Base-by-base conservation (phyloP, 768 basidiomycete genomes). In the Amanita rubescens region DNA sequence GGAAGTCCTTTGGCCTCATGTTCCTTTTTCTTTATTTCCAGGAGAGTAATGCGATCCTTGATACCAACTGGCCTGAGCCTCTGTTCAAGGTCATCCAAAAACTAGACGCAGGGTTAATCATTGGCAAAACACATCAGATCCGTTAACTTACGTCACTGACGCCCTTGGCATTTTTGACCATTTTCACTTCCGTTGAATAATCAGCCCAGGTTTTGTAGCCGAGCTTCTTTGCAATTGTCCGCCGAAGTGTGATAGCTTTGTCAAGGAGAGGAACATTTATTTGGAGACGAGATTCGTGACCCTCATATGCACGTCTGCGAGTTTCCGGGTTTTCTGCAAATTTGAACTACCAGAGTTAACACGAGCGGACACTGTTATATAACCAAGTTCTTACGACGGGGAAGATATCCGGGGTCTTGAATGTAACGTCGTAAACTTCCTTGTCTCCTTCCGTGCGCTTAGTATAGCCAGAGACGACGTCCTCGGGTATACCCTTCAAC, bases 201-300 rank as follows among this genome's bases (percentile, higher is more conserved):
- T 89, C 90, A 1, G 89, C 91, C 83, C 89, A 92, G 8, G 81
- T 90, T 19, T 80, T 67, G 62, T 93, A 94, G 9, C 79, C 79
- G 11, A 94, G 72, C 9, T 93, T 62, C 37, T 68, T 70, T 1
- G 85, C 83, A 43, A 88, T 83, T 63, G 82, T 65, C 30, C 85
- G 82, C 41, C 91, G 85, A 2, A 93, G 74, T 45, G 75, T 75
- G 43, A 92, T 75, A 30, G 81, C 81, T 58, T 80, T 84, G 59
- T 75, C 73, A 49, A 93, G 75, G 34, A 92, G 63, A 2, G 82
- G 85, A 19, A 80, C 84, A 57, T 94, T 94, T 62, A 82, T 69
- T 4, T 71, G 71, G 2, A 90, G 72, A 47, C 89, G 79, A 47
- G 73, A 75, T 61, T 94, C 92, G 58, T 79, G 80, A 4, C 79